Evolutionary conservation across 495 filamentous ascomycete genomes (phyloP).

Genomic region (Talaromyces thailandensis): DNA sequence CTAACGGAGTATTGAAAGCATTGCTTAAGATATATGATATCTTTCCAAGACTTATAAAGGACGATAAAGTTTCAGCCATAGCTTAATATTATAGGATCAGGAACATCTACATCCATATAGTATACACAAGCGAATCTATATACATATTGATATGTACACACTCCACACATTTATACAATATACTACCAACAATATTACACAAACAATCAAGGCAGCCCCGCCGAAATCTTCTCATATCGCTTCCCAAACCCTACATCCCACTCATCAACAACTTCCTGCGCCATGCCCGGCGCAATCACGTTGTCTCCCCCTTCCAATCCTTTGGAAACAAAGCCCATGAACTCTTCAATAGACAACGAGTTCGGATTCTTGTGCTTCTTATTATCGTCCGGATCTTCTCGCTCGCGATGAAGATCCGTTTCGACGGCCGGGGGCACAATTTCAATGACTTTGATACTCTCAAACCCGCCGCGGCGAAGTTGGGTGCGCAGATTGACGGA

Average conservation of each 20-base stretch:
- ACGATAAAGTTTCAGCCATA: constrained; percentile 40
- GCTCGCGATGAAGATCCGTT: constrained; percentile 39
- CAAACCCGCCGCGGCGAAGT: constrained; percentile 15
- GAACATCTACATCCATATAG: too few species aligned
- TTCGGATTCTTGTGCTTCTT: constrained; percentile 37
- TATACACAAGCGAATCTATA: background rate
- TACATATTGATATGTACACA: background rate
- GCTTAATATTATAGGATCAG: too few species aligned
- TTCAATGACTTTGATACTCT: constrained; percentile 32
- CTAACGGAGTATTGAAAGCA: too few species aligned
- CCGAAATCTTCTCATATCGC: background rate
- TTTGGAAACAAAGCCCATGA: constrained; percentile 29
- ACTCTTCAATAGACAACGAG: constrained; percentile 33
- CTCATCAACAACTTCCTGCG: background rate
- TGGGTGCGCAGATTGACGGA: constrained; percentile 36
- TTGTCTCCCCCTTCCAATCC: constrained; percentile 15
- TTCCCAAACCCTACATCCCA: background rate
- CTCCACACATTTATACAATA: background rate
- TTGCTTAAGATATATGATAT: too few species aligned
- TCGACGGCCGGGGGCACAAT: constrained; percentile 39
- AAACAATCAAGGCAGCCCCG: background rate
- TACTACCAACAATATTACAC: too few species aligned
- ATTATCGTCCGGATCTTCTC: constrained; percentile 40
- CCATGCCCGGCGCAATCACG: background rate
- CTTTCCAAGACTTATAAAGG: too few species aligned